Base-by-base conservation (phyloP, 192 early-diverging fungal species). In the Geranomyces michiganensis region DNA sequence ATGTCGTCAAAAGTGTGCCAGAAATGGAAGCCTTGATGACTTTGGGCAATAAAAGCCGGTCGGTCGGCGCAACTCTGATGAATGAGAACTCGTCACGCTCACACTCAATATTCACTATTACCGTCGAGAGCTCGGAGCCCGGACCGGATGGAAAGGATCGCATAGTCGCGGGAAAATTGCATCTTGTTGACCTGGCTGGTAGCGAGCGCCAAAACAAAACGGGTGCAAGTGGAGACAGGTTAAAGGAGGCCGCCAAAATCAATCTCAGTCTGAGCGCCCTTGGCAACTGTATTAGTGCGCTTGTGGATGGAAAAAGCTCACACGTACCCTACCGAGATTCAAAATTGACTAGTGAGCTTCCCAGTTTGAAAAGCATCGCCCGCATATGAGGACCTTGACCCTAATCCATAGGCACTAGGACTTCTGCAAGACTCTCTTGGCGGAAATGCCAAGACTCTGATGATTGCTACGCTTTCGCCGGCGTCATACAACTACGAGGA, bases 71-170 rank as follows among this genome's bases (percentile, higher is more conserved):
- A 9, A 89, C 87, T 7, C 73, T 79, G 58, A 96, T 96, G 95
- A 96, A 96, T 75, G 88, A 90, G 0, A 87, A 87, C 43, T 90
- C 88, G 56, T 90, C 88, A 0, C 68, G 88, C 43, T 78, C 74
- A 29, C 88, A 89, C 62, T 89, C 86, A 26, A 89, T 89, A 55
- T 89, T 89, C 67, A 84, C 83, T 62, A 86, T 89, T 66, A 88
- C 86, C 4, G 82, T 89, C n/a, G 87, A 89, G 67, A 79, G 79
- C 12, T 78, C 77, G 27, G 87, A 89, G 51, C 45, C 63, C 46
- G 73, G 69, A 55, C 26, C 58, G 17, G 69, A 69, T 15, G 85
- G 80, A 8, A 74, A 87, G 31, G 79, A 84, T 24, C 79, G 78
- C 30, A 84, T 89, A 53, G 68, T 85, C 14, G 87, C 85, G n/a